Conservation (phyloP, 2,329 filamentous ascomycete genomes). For the Monosporascus sp. region DNA sequence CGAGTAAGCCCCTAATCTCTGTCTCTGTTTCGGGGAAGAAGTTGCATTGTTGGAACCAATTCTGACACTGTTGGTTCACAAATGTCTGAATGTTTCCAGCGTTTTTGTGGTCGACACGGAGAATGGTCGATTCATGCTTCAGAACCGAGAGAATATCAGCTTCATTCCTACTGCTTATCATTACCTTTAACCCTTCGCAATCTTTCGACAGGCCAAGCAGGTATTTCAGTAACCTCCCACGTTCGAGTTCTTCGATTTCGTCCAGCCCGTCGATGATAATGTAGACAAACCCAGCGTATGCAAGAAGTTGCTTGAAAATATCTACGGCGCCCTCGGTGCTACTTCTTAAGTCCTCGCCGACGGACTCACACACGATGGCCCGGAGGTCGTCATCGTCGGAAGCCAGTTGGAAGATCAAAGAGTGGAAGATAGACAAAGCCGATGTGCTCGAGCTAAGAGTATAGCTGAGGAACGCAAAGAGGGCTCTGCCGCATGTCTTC, state of each 20-base stretch:
- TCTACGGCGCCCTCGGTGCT: slow-evolving; percentile 18
- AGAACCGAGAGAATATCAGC: slow-evolving; percentile 13
- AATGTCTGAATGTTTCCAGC: slow-evolving; percentile 15
- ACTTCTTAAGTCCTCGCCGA: slow-evolving; percentile 9
- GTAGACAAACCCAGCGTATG: slow-evolving; percentile 13
- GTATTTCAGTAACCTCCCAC: slow-evolving; percentile 8
- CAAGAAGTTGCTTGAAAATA: slow-evolving; percentile 16
- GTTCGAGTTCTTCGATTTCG: slow-evolving; percentile 18
- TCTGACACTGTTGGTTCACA: slow-evolving; percentile 8
- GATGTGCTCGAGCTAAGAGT: slow-evolving; percentile 3
- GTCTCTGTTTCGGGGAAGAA: slow-evolving; percentile 8
- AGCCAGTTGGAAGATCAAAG: slow-evolving; percentile 15
- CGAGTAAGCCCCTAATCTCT: slow-evolving; percentile 14
- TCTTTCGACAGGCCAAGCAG: slow-evolving; percentile 2
- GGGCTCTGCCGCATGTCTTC: slow-evolving; percentile 4
- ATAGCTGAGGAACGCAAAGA: slow-evolving; percentile 15
- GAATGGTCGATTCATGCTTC: no score
- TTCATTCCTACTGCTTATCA: slow-evolving; percentile 22
- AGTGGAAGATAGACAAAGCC: slow-evolving; percentile 12
- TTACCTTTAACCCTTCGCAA: slow-evolving; percentile 9
- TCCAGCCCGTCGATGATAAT: slow-evolving; percentile 26
- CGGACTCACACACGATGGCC: slow-evolving; percentile 13
- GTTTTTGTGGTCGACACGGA: slow-evolving; percentile 9
- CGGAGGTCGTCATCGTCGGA: slow-evolving; percentile 15
- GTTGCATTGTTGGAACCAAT: slow-evolving; percentile 9